Evolutionary conservation across 2,329 filamentous ascomycete genomes (phyloP).

Genomic region (Trichothecium roseum): DNA sequence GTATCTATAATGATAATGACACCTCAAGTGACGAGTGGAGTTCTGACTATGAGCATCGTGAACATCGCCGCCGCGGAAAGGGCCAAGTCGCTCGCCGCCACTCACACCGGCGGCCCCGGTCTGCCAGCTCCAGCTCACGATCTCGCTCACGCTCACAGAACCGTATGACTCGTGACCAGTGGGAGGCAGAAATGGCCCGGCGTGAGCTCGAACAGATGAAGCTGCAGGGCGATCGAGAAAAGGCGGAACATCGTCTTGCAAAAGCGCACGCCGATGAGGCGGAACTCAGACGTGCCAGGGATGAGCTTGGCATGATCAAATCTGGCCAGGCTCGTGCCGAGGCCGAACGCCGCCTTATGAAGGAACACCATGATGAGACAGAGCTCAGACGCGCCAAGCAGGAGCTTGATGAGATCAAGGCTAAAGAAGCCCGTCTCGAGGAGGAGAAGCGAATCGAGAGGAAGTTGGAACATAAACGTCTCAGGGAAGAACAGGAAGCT

Average conservation of each 20-base stretch:
- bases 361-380: slow-evolving; percentile 32
- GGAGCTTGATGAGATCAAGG: slow-evolving; percentile 36
- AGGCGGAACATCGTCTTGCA: slow-evolving; percentile 22
- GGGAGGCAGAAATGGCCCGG: slow-evolving; percentile 26
- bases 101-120: slow-evolving; percentile 5
- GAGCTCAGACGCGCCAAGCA: slow-evolving; percentile 39
- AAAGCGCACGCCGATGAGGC: slow-evolving; percentile 33
- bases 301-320: slow-evolving; percentile 36
- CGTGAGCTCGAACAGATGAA: slow-evolving; percentile 33
- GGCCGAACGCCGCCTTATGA: slow-evolving; percentile 22
- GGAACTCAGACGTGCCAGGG: slow-evolving; percentile 38
- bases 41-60: slow-evolving; percentile 18
- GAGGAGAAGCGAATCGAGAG: slow-evolving; percentile 41
- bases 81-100: slow-evolving; percentile 14
- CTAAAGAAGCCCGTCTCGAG: slow-evolving; percentile 33
- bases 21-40: slow-evolving; percentile 31
- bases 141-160: slow-evolving; percentile 16
- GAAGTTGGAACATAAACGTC: slow-evolving; percentile 38
- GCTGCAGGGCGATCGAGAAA: slow-evolving; percentile 22
- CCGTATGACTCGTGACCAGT: slow-evolving; percentile 31
- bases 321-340: slow-evolving; percentile 23
- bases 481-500: slow-evolving; percentile 33
- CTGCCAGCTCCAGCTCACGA: slow-evolving; percentile 23
- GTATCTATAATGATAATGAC: slow-evolving; percentile 34
- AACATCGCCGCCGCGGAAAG: slow-evolving; percentile 10